These are phyloP conservation scores for Penicillium sclerotigenum DNA, from an alignment of 2,329 filamentous ascomycete species.

Conservation along the genomic window DNA sequence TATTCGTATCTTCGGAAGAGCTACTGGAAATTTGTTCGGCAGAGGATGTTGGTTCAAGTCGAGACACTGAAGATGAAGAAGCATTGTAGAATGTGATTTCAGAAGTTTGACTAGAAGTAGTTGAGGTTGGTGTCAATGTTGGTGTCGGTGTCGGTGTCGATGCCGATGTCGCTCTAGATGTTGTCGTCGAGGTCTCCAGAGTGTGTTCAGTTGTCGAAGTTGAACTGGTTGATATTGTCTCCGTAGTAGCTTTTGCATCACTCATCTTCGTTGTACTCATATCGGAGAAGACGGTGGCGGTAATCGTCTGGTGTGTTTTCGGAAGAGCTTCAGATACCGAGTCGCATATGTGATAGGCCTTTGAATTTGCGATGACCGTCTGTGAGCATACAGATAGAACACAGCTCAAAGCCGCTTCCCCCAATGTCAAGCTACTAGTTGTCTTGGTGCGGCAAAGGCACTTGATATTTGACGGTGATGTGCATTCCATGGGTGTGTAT, in stretches of 20 bases:
- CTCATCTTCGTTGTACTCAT: constrained; percentile 7
- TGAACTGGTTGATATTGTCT: constrained; percentile 4
- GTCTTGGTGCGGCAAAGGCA: constrained; percentile 64
- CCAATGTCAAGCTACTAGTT: constrained; percentile 62
- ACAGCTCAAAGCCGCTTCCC: constrained; percentile 69
- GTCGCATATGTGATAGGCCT: constrained; percentile 57
- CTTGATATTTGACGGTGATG: constrained; percentile 51
- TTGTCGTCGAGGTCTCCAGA: background rate
- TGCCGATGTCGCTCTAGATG: constrained; percentile 5
- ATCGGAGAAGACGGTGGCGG: constrained; percentile 32
- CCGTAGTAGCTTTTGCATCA: constrained; percentile 1
- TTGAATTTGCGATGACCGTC: constrained; percentile 43
- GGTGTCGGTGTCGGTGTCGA: no score
- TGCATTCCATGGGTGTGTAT: constrained; percentile 46
- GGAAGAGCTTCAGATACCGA: constrained; percentile 35
- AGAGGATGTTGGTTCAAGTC: background rate
- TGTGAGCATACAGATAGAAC: constrained; percentile 57
- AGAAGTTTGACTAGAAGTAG: constrained; percentile 18
- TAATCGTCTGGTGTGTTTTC: constrained; percentile 37
- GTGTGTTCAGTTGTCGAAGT: background rate
- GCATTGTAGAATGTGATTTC: constrained; percentile 15
- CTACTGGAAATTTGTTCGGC: background rate
- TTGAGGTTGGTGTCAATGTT: background rate
- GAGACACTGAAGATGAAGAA: constrained; percentile 18
- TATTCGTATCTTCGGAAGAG: constrained; percentile 14